These are phyloP conservation scores for Helicocarpus griseus DNA, from an alignment of 2,329 filamentous ascomycete genomes.

Conservation along the genomic window DNA sequence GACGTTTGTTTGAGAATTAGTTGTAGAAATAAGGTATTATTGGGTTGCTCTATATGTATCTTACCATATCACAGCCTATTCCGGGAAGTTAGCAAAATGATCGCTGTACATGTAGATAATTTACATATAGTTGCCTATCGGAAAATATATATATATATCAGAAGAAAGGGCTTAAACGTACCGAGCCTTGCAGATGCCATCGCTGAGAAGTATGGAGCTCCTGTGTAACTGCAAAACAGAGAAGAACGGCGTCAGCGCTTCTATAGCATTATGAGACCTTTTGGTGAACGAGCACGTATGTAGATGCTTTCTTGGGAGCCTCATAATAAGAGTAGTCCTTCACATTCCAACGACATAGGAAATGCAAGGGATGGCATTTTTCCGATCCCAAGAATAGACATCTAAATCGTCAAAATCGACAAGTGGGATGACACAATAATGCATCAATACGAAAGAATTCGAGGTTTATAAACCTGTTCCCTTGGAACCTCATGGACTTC, in stretches of 20 bases:
- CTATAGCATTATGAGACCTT: too few relatives aligned
- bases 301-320: too few relatives aligned
- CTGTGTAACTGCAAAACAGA: conserved; percentile 57
- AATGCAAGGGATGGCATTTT: too few relatives aligned
- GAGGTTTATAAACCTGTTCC: too few relatives aligned
- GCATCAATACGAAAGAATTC: too few relatives aligned
- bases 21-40: background rate
- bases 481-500: too few relatives aligned
- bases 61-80: conserved; percentile 66
- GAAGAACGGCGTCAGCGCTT: background rate
- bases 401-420: too few relatives aligned
- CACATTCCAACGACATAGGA: too few relatives aligned
- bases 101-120: background rate
- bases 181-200: conserved; percentile 90
- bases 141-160: background rate
- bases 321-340: too few relatives aligned
- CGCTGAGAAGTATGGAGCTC: conserved; percentile 94
- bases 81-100: background rate
- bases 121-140: background rate
- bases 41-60: conserved; percentile 8
- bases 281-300: too few relatives aligned
- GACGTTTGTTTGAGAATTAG: conserved; percentile 12
- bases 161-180: conserved; percentile 14
- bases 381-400: too few relatives aligned
- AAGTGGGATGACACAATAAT: too few relatives aligned